phyloP scores from a whole-genome alignment of 805 yeast species.

The Ogataea ramenticola region DNA sequence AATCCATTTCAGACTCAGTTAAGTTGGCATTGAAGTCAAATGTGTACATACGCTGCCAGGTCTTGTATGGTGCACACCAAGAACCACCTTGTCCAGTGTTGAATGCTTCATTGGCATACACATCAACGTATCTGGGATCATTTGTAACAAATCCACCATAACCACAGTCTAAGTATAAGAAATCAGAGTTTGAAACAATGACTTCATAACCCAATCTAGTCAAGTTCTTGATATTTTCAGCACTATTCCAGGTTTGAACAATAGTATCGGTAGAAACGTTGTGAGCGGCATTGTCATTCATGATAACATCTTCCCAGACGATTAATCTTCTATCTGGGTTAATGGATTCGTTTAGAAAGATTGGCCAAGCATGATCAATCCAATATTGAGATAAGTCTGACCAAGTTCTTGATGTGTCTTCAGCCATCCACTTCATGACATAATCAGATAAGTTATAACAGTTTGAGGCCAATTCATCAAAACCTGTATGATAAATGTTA shows the following conservation, averaged over 20 bases:
- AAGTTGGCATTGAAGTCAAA: conserved; percentile 27
- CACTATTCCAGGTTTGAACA: conserved; percentile 28
- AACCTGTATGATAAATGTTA: conserved; percentile 34
- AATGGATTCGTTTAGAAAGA: conserved; percentile 16
- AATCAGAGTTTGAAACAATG: conserved; percentile 27
- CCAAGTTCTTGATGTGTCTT: conserved; percentile 17
- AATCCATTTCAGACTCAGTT: conserved; percentile 22
- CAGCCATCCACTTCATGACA: conserved; percentile 24
- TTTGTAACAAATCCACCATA: conserved; percentile 30
- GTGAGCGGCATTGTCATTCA: conserved; percentile 19
- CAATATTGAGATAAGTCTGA: conserved; percentile 28
- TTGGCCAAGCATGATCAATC: conserved; percentile 29
- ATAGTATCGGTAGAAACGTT: conserved; percentile 23
- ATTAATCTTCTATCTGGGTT: conserved; percentile 18
- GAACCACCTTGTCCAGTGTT: conserved; percentile 29
- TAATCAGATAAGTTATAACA: conserved; percentile 27
- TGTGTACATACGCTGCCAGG: conserved; percentile 34
- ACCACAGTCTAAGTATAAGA: conserved; percentile 35
- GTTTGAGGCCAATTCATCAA: conserved; percentile 28
- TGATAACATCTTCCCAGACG: conserved; percentile 35
- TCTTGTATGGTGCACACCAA: conserved; percentile 37
- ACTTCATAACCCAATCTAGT: conserved; percentile 30
- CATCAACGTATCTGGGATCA: conserved; percentile 27
- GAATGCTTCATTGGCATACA: conserved; percentile 17
- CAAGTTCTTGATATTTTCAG: conserved; percentile 20